These are phyloP conservation scores for Calonectria naviculata DNA, from an alignment of 2,329 filamentous ascomycete species.

Conservation along the genomic window DNA sequence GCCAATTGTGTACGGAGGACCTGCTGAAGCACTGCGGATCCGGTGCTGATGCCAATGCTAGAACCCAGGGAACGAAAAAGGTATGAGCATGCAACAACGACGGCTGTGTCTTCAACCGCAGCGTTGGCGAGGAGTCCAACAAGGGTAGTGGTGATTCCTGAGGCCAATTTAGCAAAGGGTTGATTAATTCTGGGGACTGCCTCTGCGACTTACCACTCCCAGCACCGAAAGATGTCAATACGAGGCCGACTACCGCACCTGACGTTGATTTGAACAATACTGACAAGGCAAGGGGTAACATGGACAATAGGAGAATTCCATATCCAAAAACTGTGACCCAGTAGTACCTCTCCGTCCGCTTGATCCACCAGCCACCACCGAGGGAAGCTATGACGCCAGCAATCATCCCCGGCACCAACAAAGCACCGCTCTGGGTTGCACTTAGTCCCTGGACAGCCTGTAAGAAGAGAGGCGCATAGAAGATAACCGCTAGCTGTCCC, in stretches of 20 bases:
- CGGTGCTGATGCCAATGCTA: constrained; percentile 79
- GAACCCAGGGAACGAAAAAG: constrained; percentile 84
- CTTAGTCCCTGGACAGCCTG: constrained; percentile 76
- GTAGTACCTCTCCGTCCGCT: constrained; percentile 77
- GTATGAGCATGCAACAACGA: constrained; percentile 83
- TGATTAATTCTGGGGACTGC: background rate
- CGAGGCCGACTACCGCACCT: constrained; percentile 67
- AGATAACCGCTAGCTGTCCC: constrained; percentile 67
- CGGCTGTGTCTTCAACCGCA: constrained; percentile 73
- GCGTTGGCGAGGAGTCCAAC: constrained; percentile 80
- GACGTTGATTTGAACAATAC: constrained; percentile 58
- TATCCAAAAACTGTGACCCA: constrained; percentile 72
- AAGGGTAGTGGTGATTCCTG: constrained; percentile 77
- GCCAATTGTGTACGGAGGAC: constrained; percentile 68
- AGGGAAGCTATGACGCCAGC: constrained; percentile 73
- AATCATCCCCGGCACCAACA: constrained; percentile 75
- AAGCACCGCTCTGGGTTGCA: constrained; percentile 72
- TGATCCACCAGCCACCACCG: constrained; percentile 74
- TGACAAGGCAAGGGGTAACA: constrained; percentile 66
- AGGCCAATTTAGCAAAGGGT: background rate
- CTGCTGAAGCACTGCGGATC: constrained; percentile 78
- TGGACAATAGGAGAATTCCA: constrained; percentile 61
- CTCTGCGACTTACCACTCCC: constrained; percentile 46
- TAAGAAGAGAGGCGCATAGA: constrained; percentile 83
- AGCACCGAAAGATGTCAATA: constrained; percentile 56